Percentiles rank a stretch among this genome's conserved stretches.
Conservation (phyloP, 768 basidiomycete genomes). For the Leccinum arenicola region DNA sequence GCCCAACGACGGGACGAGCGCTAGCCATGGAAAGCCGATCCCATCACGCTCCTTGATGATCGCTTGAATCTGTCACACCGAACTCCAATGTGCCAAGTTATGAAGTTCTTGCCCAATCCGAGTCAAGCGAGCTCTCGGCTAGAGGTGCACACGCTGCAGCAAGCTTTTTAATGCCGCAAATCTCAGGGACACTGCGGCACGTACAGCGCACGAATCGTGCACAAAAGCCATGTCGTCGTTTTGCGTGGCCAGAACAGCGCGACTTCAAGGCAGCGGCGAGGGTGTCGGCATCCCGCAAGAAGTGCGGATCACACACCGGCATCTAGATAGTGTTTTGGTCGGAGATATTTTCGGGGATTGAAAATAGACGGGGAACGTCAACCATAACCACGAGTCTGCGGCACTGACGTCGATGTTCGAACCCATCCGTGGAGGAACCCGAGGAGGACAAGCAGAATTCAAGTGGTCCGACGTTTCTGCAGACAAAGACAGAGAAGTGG, state of each 20-base stretch:
- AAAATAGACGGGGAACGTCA: slow-evolving; percentile 4
- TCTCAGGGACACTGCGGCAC: not conserved
- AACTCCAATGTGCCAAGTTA: not conserved
- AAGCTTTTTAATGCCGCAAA: not conserved
- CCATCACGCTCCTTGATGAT: not conserved
- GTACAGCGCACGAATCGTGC: slow-evolving; percentile 1
- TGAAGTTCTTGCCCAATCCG: not conserved
- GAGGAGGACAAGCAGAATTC: slow-evolving; percentile 89
- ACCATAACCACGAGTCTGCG: not conserved
- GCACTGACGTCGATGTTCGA: slow-evolving; percentile 54
- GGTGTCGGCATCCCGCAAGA: slow-evolving; percentile 20
- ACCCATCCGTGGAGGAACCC: slow-evolving; percentile 83
- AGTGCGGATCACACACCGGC: slow-evolving; percentile 16
- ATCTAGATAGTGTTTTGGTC: slow-evolving; percentile 21
- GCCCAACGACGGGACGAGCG: not conserved
- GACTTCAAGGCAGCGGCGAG: not conserved
- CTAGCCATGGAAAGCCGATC: not conserved
- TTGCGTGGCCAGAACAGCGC: not conserved
- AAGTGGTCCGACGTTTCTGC: slow-evolving; percentile 89
- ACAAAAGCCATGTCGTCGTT: slow-evolving; percentile 1
- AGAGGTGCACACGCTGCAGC: slow-evolving; percentile 1
- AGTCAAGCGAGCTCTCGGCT: not conserved
- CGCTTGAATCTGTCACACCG: not conserved
- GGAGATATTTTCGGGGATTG: slow-evolving; percentile 19
- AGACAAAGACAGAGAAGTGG: slow-evolving; percentile 90